Evolutionary conservation across 805 yeast genomes (phyloP).

Genomic region (Zygotorulaspora danielsina): DNA sequence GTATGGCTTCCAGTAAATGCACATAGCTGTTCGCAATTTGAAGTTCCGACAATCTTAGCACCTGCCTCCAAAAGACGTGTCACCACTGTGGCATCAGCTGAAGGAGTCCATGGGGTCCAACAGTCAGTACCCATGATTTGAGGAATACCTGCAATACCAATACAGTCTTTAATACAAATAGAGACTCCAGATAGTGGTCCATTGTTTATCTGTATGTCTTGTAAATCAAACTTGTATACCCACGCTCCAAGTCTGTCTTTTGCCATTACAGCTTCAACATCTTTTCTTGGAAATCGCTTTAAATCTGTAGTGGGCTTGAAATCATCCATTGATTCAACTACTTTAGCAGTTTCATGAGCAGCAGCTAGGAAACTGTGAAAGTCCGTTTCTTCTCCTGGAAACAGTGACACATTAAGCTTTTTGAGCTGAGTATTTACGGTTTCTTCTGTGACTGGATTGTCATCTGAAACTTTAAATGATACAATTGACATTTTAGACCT

Average conservation of each 20-base stretch:
- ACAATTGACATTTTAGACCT: slow-evolving; percentile 26
- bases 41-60: slow-evolving; percentile 34
- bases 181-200: slow-evolving; percentile 30
- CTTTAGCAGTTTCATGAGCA: slow-evolving; percentile 29
- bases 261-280: slow-evolving; percentile 24
- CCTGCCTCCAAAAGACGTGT: slow-evolving; percentile 37
- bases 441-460: slow-evolving; percentile 27
- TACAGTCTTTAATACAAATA: slow-evolving; percentile 37
- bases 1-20: slow-evolving; percentile 36
- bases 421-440: slow-evolving; percentile 24
- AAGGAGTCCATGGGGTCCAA: slow-evolving; percentile 34
- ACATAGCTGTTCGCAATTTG: slow-evolving; percentile 39
- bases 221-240: slow-evolving; percentile 32
- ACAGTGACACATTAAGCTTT: slow-evolving; percentile 25
- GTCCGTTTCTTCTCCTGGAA: slow-evolving; percentile 25
- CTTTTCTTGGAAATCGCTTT: slow-evolving; percentile 34
- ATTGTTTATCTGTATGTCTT: slow-evolving; percentile 25
- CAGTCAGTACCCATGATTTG: slow-evolving; percentile 37
- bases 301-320: slow-evolving; percentile 32
- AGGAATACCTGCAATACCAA: slow-evolving; percentile 37
- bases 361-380: slow-evolving; percentile 29
- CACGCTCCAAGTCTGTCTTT: slow-evolving; percentile 34
- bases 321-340: slow-evolving; percentile 31
- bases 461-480: slow-evolving; percentile 22
- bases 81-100: slow-evolving; percentile 38